phyloP scores from a whole-genome alignment of 2,329 filamentous ascomycete species.

The Colletotrichum sp. region DNA sequence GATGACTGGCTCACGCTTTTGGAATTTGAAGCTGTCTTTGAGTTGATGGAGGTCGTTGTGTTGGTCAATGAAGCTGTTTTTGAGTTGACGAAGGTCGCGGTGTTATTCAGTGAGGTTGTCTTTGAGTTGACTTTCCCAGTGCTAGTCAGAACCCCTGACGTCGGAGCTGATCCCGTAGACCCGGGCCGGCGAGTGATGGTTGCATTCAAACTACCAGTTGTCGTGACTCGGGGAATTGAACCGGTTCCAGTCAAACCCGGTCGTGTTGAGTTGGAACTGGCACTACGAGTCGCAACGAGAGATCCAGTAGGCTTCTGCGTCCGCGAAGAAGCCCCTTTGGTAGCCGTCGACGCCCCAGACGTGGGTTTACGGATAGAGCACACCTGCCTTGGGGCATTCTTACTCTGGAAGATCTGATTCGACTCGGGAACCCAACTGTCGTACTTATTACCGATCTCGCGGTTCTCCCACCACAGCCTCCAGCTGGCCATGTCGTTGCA shows the following conservation, averaged over 20 bases:
- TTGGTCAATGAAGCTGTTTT: neutral
- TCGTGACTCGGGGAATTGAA: neutral
- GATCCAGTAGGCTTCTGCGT: neutral
- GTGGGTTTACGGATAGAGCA: neutral
- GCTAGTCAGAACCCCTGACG: neutral
- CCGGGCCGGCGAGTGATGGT: neutral
- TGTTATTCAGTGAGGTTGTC: neutral
- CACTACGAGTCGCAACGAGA: neutral
- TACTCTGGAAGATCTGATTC: neutral
- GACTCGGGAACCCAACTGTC: neutral
- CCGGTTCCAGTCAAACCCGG: neutral
- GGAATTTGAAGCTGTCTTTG: neutral
- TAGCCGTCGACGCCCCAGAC: neutral
- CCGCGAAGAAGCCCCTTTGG: neutral
- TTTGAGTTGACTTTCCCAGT: neutral
- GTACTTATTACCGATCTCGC: conserved; percentile 31
- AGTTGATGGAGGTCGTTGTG: neutral
- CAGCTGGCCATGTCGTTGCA: conserved; percentile 3
- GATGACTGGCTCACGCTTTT: neutral
- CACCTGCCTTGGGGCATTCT: neutral
- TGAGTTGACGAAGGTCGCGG: neutral
- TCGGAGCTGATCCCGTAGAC: neutral
- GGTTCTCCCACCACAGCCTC: conserved; percentile 22
- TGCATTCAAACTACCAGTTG: neutral
- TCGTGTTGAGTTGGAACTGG: neutral